Percentiles rank a stretch among this genome's conserved stretches.
These are phyloP conservation scores for Pseudoturritis turrita DNA, from an alignment of 345 rosid species.

Conservation along the genomic window DNA sequence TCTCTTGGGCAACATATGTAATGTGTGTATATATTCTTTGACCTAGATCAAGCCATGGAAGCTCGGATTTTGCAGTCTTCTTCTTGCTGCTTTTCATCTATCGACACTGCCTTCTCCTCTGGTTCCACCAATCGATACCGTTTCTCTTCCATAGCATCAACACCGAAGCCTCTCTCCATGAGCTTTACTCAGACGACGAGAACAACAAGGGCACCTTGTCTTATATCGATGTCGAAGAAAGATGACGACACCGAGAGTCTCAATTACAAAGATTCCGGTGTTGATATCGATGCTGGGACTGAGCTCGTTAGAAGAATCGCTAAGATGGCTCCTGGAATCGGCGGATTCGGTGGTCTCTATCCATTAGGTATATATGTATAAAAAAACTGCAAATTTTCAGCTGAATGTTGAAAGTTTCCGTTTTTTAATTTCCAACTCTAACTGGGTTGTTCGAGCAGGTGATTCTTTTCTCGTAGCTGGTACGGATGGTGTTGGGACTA, in stretches of 20 bases:
- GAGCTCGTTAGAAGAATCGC: constrained; percentile 85
- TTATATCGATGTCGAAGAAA: constrained; percentile 30
- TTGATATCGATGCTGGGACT: constrained; percentile 91
- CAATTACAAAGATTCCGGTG: constrained; percentile 81
- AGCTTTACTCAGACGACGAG: constrained; percentile 19
- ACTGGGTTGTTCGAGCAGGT: constrained; percentile 40
- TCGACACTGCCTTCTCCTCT: background rate
- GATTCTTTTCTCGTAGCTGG: constrained; percentile 94
- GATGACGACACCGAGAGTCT: constrained; percentile 35
- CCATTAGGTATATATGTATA: constrained; percentile 71
- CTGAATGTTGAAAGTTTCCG: background rate
- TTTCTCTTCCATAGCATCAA: constrained; percentile 4
- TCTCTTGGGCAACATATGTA: too few relatives aligned
- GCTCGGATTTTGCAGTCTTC: constrained; percentile 31
- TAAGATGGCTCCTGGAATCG: constrained; percentile 88
- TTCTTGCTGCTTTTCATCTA: background rate
- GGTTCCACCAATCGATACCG: constrained; percentile 20
- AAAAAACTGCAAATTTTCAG: background rate
- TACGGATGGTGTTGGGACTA: constrained; percentile 99
- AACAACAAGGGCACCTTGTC: background rate
- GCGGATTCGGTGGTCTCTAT: constrained; percentile 90
- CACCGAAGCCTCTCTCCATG: constrained; percentile 3
- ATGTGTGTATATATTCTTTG: too few relatives aligned
- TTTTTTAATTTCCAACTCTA: background rate
- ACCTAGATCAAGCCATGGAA: constrained; percentile 13